A percentile compares a stretch with the other conserved stretches of the same genome.
Evolutionary conservation across 2,329 filamentous ascomycete genomes (phyloP).

Genomic region (Zymoseptoria tritici): DNA sequence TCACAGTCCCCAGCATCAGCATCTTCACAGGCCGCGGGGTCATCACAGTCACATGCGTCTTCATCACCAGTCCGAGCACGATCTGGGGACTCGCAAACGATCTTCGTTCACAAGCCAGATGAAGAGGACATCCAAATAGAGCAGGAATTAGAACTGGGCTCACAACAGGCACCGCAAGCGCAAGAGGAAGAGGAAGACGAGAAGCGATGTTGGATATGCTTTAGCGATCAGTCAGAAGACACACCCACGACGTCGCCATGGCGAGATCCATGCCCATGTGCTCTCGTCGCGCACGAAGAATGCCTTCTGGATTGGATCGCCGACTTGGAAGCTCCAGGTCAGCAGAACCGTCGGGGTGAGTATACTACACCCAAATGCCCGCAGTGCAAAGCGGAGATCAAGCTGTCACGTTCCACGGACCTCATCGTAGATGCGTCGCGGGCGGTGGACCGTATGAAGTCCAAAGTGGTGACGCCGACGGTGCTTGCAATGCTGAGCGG

Average conservation of each 20-base stretch:
- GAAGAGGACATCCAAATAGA: constrained; percentile 8
- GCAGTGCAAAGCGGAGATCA: constrained; percentile 78
- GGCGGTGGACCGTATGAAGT: constrained; percentile 49
- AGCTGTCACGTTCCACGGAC: constrained; percentile 67
- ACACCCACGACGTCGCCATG: constrained; percentile 57
- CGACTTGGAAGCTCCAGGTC: constrained; percentile 65
- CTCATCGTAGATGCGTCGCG: constrained; percentile 61
- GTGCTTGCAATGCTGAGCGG: constrained; percentile 48
- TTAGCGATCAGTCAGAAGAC: constrained; percentile 58
- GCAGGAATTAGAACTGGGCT: constrained; percentile 3
- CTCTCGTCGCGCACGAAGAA: constrained; percentile 80
- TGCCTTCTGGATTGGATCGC: constrained; percentile 89
- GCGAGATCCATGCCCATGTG: constrained; percentile 86
- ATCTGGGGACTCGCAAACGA: constrained; percentile 41
- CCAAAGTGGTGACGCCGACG: constrained; percentile 56
- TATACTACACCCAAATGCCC: constrained; percentile 68
- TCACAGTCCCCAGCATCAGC: constrained; percentile 13
- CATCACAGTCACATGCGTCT: constrained; percentile 9
- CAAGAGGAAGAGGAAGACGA: constrained; percentile 26
- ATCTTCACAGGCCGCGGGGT: constrained; percentile 11
- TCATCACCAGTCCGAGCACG: constrained; percentile 26
- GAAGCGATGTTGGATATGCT: constrained; percentile 63
- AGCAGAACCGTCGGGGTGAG: constrained; percentile 40
- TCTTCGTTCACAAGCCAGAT: constrained; percentile 35
- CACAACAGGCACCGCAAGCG: constrained; percentile 7